Conservation (phyloP, 2,329 filamentous ascomycete species). For the Bipolaris zeicola region DNA sequence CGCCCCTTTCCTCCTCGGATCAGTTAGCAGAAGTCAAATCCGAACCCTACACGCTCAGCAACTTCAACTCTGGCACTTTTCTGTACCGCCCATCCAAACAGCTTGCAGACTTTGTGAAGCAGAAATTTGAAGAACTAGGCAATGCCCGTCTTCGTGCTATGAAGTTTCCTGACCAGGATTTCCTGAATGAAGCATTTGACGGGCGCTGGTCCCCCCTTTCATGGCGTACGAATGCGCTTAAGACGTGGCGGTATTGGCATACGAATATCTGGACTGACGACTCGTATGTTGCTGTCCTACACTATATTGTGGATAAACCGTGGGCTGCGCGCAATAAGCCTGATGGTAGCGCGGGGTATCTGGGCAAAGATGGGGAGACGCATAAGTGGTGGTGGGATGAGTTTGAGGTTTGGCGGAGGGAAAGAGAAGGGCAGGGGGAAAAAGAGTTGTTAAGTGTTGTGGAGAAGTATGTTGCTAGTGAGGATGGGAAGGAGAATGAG, state of each 20-base stretch:
- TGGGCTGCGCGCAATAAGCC: slow-evolving; percentile 52
- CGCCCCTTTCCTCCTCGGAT: slow-evolving; percentile 43
- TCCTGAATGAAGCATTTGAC: slow-evolving; percentile 57
- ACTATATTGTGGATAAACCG: slow-evolving; percentile 63
- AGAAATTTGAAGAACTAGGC: slow-evolving; percentile 49
- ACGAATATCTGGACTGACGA: slow-evolving; percentile 56
- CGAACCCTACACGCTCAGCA: slow-evolving; percentile 47
- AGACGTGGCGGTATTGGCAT: slow-evolving; percentile 62
- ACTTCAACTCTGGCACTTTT: slow-evolving; percentile 61
- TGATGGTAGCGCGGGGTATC: slow-evolving; percentile 55
- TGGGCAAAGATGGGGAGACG: slow-evolving; percentile 58
- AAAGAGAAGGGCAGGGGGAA: slow-evolving; percentile 30
- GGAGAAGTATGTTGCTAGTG: slow-evolving; percentile 31
- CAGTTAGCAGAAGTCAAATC: slow-evolving; percentile 43
- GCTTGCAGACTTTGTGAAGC: slow-evolving; percentile 50
- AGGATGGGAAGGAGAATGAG: slow-evolving; percentile 27
- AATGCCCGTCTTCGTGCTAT: slow-evolving; percentile 47
- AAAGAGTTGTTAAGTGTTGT: slow-evolving; percentile 25
- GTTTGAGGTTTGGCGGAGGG: slow-evolving; percentile 50
- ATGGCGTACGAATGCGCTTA: slow-evolving; percentile 61
- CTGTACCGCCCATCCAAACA: slow-evolving; percentile 53
- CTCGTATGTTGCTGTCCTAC: slow-evolving; percentile 54
- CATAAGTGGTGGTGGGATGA: slow-evolving; percentile 61
- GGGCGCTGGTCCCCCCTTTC: slow-evolving; percentile 52
- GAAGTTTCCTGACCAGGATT: slow-evolving; percentile 61